Evolutionary conservation across 805 yeast genomes (phyloP).

Genomic region (Wickerhamiella parazyma): DNA sequence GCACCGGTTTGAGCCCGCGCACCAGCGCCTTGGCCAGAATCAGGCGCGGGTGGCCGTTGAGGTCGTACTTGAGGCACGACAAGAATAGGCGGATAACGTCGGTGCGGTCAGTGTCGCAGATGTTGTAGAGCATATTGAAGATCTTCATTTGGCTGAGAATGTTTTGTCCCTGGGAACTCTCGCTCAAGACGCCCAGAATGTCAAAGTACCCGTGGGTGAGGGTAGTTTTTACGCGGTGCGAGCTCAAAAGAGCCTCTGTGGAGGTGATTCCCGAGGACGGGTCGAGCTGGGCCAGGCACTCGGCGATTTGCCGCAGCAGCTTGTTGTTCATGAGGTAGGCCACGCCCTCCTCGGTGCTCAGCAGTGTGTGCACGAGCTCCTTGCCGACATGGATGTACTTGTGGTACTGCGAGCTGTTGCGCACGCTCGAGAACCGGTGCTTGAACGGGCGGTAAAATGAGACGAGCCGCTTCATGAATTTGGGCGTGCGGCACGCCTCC

Average conservation of each 20-base stretch:
- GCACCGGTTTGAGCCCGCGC: conserved; percentile 37
- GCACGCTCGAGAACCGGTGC: conserved; percentile 51
- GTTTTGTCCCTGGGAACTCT: conserved; percentile 45
- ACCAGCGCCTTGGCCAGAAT: conserved; percentile 52
- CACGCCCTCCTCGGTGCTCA: conserved; percentile 52
- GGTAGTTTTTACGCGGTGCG: conserved; percentile 44
- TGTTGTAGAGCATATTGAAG: conserved; percentile 63
- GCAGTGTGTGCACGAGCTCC: conserved; percentile 51
- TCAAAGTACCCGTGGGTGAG: conserved; percentile 64
- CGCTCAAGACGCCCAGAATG: conserved; percentile 60
- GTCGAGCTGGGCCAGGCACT: conserved; percentile 73
- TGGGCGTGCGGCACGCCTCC: conserved; percentile 64
- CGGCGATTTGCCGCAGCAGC: conserved; percentile 75
- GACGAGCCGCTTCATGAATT: conserved; percentile 68
- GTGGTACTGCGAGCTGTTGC: conserved; percentile 35
- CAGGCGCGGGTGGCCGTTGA: conserved; percentile 53
- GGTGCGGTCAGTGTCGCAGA: conserved; percentile 24
- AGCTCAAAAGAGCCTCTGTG: conserved; percentile 60
- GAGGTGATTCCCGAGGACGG: conserved; percentile 65
- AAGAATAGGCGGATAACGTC: conserved; percentile 31
- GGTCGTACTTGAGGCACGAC: conserved; percentile 44
- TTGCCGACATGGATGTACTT: conserved; percentile 62
- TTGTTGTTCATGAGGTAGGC: conserved; percentile 51
- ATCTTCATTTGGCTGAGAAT: conserved; percentile 73
- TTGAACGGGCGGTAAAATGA: conserved; percentile 90